phyloP scores from a whole-genome alignment of 2,329 filamentous ascomycete genomes.

The Nakataea oryzae region DNA sequence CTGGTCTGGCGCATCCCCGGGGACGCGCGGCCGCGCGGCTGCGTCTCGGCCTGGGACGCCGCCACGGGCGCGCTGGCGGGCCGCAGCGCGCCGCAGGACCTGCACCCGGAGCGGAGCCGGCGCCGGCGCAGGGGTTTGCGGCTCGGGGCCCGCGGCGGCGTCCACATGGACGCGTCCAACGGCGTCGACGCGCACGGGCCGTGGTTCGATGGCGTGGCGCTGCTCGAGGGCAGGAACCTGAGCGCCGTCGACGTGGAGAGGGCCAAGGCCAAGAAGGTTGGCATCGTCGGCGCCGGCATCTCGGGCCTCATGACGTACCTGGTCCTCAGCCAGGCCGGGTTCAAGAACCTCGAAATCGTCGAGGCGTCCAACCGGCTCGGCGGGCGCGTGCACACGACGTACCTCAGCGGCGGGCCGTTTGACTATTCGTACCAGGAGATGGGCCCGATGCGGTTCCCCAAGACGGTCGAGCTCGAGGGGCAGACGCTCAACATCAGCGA shows the following conservation, averaged over 20 bases:
- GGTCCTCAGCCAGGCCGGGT: slow-evolving; percentile 37
- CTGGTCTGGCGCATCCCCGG: slow-evolving; percentile 10
- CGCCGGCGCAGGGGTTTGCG: slow-evolving; percentile 11
- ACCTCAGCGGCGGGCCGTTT: slow-evolving; percentile 46
- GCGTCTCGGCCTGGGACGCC: slow-evolving; percentile 8
- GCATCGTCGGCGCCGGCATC: slow-evolving; percentile 57
- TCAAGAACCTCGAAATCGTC: slow-evolving; percentile 50
- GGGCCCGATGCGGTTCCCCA: slow-evolving; percentile 56
- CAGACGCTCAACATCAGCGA: slow-evolving; percentile 49
- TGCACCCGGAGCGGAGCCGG: slow-evolving; percentile 13
- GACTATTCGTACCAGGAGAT: slow-evolving; percentile 59
- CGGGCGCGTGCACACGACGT: slow-evolving; percentile 53
- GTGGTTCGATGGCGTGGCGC: slow-evolving; percentile 56
- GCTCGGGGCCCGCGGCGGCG: slow-evolving; percentile 12
- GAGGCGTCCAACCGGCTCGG: slow-evolving; percentile 52
- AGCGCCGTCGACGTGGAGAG: slow-evolving; percentile 37
- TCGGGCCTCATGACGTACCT: slow-evolving; percentile 51
- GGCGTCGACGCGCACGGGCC: slow-evolving; percentile 38
- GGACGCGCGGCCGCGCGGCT: slow-evolving; percentile 6
- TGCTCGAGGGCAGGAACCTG: slow-evolving; percentile 43
- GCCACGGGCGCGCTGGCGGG: slow-evolving; percentile 6
- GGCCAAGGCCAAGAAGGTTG: slow-evolving; percentile 48
- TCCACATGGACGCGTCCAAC: slow-evolving; percentile 39
- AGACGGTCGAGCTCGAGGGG: slow-evolving; percentile 37
- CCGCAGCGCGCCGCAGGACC: slow-evolving; percentile 8